A percentile compares a stretch with the other conserved stretches of the same genome.
Conservation (phyloP, 2,329 filamentous ascomycete species). For the Hirsutella minnesotensis region DNA sequence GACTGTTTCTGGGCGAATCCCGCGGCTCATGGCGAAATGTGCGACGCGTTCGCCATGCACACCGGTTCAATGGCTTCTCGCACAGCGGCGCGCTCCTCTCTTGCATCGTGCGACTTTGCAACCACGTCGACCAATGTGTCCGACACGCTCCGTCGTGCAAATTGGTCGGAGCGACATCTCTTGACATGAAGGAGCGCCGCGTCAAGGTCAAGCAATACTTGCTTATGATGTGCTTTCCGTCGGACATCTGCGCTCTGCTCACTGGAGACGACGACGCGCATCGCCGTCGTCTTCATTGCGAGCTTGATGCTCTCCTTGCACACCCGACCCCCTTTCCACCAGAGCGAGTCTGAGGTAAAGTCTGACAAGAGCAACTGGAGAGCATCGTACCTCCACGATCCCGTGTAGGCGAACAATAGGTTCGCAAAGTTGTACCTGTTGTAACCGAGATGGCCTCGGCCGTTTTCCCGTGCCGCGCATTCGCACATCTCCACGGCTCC, state of each 20-base stretch:
- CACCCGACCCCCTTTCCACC: constrained; percentile 24
- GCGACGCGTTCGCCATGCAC: no score
- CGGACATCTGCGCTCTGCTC: not conserved
- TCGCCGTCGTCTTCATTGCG: constrained; percentile 21
- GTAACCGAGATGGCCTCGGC: constrained; percentile 22
- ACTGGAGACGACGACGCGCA: constrained; percentile 9
- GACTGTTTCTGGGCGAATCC: no score
- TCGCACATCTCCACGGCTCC: constrained; percentile 21
- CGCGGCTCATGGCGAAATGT: no score
- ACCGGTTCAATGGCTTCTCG: no score
- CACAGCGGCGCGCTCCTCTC: no score
- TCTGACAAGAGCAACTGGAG: constrained; percentile 17
- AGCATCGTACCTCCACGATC: constrained; percentile 17
- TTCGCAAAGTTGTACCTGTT: constrained; percentile 25
- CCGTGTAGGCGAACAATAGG: constrained; percentile 22
- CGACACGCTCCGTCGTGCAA: constrained; percentile 8
- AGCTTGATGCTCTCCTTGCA: constrained; percentile 26
- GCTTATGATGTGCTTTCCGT: constrained; percentile 9
- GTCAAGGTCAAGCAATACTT: constrained; percentile 12
- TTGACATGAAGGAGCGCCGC: constrained; percentile 13
- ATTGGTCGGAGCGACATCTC: constrained; percentile 9
- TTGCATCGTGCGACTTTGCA: not conserved
- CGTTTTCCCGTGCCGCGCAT: constrained; percentile 23
- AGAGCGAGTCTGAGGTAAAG: constrained; percentile 18
- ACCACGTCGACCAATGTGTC: constrained; percentile 11